These are phyloP conservation scores for Leccinum griseonigrum DNA, from an alignment of 1,284 basidiomycete genomes.

Conservation along the genomic window DNA sequence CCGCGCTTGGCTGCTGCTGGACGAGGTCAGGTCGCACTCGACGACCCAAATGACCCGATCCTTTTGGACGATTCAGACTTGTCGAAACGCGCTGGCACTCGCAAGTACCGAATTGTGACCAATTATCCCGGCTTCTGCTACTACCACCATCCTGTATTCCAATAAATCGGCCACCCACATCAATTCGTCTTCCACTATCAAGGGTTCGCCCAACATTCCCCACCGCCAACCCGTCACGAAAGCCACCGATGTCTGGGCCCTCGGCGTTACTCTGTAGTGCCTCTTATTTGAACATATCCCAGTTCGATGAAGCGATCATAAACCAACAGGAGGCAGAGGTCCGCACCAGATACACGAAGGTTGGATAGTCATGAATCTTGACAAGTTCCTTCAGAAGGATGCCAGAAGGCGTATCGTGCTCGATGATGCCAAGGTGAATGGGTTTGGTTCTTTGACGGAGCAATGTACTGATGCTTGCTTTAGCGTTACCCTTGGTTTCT, in stretches of 20 bases:
- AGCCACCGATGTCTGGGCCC: constrained; percentile 98
- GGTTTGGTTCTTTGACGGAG: constrained; percentile 6
- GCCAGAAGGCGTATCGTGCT: constrained; percentile 76
- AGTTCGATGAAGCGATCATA: constrained; percentile 72
- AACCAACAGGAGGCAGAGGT: constrained; percentile 61
- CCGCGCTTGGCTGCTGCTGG: constrained; percentile 62
- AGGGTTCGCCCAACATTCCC: constrained; percentile 27
- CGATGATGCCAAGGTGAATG: constrained; percentile 79
- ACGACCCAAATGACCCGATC: constrained; percentile 53
- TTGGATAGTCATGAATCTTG: constrained; percentile 65
- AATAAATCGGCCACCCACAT: constrained; percentile 26
- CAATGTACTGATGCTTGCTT: constrained; percentile 10
- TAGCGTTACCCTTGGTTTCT: constrained; percentile 77
- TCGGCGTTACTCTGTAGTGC: constrained; percentile 97
- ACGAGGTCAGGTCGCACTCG: constrained; percentile 36
- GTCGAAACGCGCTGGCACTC: constrained; percentile 93
- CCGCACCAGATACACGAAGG: constrained; percentile 48
- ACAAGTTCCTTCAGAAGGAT: constrained; percentile 83
- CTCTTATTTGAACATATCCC: constrained; percentile 86
- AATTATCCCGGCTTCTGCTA: constrained; percentile 32
- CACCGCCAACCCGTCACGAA: constrained; percentile 80
- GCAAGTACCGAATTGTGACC: constrained; percentile 29
- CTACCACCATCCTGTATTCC: constrained; percentile 31
- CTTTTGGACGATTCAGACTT: constrained; percentile 86
- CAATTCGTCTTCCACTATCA: constrained; percentile 34